Percentiles rank a stretch among this genome's conserved stretches.
Conservation (phyloP, 495 filamentous ascomycete genomes). For the Apiosordaria backusii region DNA sequence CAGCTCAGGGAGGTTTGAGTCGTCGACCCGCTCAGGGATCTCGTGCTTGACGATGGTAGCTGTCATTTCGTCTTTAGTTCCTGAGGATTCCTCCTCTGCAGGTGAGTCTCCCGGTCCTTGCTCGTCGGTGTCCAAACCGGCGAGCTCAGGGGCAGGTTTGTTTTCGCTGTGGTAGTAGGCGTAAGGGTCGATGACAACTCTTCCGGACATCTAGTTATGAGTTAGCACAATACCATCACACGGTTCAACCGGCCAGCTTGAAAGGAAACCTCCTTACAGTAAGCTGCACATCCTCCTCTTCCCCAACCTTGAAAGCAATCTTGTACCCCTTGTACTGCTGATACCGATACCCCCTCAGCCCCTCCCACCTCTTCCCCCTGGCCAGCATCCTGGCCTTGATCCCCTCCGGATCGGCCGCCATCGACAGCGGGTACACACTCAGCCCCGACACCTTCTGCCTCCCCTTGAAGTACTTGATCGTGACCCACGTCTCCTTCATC, state of each 20-base stretch:
- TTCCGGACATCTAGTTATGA: not conserved
- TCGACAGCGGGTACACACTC: slow-evolving; percentile 51
- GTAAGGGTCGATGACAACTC: not conserved
- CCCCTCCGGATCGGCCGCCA: slow-evolving; percentile 40
- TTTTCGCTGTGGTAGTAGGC: not conserved
- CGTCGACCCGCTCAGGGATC: not conserved
- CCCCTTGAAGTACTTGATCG: slow-evolving; percentile 46
- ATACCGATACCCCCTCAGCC: slow-evolving; percentile 53
- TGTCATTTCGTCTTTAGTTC: not conserved
- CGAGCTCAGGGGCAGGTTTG: not conserved
- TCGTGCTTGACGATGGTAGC: not conserved
- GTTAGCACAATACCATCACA: not conserved
- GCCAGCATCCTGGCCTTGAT: slow-evolving; percentile 33
- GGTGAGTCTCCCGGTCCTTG: not conserved
- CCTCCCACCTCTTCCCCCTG: slow-evolving; percentile 45
- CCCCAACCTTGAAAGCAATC: slow-evolving; percentile 10
- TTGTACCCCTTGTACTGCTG: slow-evolving; percentile 48
- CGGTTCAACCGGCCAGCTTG: not conserved
- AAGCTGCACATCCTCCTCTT: slow-evolving; percentile 4
- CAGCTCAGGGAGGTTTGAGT: slow-evolving; percentile 16
- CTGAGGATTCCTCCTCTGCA: not conserved
- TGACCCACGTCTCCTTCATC: slow-evolving; percentile 28
- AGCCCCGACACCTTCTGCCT: slow-evolving; percentile 49
- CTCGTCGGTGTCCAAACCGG: not conserved
- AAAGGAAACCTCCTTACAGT: slow-evolving; percentile 11